phyloP scores from a whole-genome alignment of 345 rosid genomes.

The Eucalyptus urophylla region DNA sequence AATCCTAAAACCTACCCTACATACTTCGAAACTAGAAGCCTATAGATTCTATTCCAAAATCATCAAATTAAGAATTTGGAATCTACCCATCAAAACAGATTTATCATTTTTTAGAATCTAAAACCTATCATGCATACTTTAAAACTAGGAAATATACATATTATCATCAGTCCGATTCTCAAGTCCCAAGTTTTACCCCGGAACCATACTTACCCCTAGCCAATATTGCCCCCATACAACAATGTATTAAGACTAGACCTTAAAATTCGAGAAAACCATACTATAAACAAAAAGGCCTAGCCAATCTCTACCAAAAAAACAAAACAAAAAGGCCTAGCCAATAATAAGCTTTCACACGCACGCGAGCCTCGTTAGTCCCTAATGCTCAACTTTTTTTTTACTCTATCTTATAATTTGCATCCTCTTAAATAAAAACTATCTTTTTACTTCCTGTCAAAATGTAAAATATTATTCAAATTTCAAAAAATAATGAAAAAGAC shows the following conservation, averaged over 20 bases:
- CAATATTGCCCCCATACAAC: too few species aligned
- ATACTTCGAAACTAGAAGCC: too few species aligned
- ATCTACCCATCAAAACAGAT: fast-evolving
- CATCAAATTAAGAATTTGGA: fast-evolving
- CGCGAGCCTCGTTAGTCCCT: neutral
- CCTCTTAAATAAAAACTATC: neutral
- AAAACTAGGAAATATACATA: too few species aligned
- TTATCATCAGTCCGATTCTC: fast-evolving
- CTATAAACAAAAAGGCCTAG: neutral
- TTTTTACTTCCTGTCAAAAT: neutral
- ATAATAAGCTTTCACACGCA: neutral
- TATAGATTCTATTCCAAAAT: too few species aligned
- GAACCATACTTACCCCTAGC: too few species aligned
- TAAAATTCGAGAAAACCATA: neutral
- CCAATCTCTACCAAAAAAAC: neutral
- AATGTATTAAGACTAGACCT: neutral
- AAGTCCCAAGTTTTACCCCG: fast-evolving
- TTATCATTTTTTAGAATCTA: too few species aligned
- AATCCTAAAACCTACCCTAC: fast-evolving
- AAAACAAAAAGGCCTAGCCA: neutral
- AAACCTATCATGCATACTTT: too few species aligned
- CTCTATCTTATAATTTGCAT: neutral
- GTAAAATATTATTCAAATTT: neutral
- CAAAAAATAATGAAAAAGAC: neutral
- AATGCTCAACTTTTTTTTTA: neutral